Evolutionary conservation across 768 basidiomycete species (phyloP).

Genomic region (Filobasidium floriforme): DNA sequence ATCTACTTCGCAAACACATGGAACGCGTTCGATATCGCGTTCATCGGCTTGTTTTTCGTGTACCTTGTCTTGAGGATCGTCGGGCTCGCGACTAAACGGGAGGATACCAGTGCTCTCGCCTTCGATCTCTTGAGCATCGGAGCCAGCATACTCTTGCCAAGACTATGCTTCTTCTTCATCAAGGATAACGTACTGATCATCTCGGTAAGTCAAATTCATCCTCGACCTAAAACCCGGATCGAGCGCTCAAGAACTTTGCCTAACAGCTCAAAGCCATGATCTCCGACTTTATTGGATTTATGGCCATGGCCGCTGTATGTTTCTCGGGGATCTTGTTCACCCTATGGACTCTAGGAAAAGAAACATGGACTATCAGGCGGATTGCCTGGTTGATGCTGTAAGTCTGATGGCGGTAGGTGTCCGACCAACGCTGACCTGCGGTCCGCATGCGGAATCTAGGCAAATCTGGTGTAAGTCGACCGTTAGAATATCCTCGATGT

Average conservation of each 20-base stretch:
- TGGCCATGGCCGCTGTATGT: constrained; percentile 32
- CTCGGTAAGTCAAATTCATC: constrained; percentile 31
- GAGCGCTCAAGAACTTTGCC: neutral
- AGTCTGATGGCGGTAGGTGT: constrained; percentile 14
- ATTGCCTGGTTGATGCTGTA: constrained; percentile 44
- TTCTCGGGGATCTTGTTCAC: constrained; percentile 42
- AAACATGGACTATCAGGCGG: constrained; percentile 43
- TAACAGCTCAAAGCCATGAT: constrained; percentile 44
- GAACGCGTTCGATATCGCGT: constrained; percentile 70
- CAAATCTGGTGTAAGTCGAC: constrained; percentile 23
- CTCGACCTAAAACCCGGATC: no score
- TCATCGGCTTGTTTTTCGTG: constrained; percentile 47
- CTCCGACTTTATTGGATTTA: constrained; percentile 40
- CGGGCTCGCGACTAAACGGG: constrained; percentile 41
- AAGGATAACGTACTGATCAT: constrained; percentile 43
- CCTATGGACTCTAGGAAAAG: constrained; percentile 41
- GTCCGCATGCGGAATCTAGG: neutral
- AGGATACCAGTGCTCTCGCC: constrained; percentile 36
- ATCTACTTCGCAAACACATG: constrained; percentile 56
- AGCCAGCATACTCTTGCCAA: constrained; percentile 44
- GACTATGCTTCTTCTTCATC: constrained; percentile 43
- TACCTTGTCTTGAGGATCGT: constrained; percentile 38
- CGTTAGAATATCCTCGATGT: neutral
- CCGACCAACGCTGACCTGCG: neutral
- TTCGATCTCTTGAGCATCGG: constrained; percentile 44